Percentiles rank a stretch among this genome's conserved stretches.
Evolutionary conservation across 2,329 filamentous ascomycete species (phyloP).

Genomic region (Xylaria sp.): DNA sequence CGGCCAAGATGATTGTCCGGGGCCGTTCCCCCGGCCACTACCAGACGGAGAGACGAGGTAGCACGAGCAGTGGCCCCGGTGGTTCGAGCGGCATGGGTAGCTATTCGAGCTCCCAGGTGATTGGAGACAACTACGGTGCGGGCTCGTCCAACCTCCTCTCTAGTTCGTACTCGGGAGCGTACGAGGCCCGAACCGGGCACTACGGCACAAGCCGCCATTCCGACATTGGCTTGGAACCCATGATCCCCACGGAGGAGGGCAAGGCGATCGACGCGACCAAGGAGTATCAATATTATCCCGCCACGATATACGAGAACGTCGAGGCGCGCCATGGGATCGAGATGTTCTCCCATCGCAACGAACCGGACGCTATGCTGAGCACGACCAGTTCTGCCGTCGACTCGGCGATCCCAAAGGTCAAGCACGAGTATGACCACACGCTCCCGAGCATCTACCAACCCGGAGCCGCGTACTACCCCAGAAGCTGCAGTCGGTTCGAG

Average conservation of each 20-base stretch:
- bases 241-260: constrained; percentile 62
- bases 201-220: constrained; percentile 58
- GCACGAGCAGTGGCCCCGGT: constrained; percentile 72
- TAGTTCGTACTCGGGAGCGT: constrained; percentile 50
- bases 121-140: constrained; percentile 53
- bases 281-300: constrained; percentile 65
- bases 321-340: constrained; percentile 59
- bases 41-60: constrained; percentile 74
- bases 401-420: constrained; percentile 55
- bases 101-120: constrained; percentile 53
- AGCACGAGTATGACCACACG: constrained; percentile 59
- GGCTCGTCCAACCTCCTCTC: constrained; percentile 54
- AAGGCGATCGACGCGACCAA: constrained; percentile 61
- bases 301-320: constrained; percentile 60
- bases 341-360: constrained; percentile 56
- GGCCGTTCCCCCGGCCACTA: constrained; percentile 85
- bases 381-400: constrained; percentile 49
- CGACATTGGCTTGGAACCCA: constrained; percentile 61
- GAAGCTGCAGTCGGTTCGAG: constrained; percentile 62
- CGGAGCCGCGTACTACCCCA: constrained; percentile 52
- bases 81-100: constrained; percentile 71
- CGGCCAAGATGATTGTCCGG: constrained; percentile 86
- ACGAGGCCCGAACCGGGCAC: constrained; percentile 55
- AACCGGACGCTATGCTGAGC: constrained; percentile 46
- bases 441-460: constrained; percentile 61